Conservation (phyloP, 331 rosid genomes). For the Stylosanthes scabra region DNA sequence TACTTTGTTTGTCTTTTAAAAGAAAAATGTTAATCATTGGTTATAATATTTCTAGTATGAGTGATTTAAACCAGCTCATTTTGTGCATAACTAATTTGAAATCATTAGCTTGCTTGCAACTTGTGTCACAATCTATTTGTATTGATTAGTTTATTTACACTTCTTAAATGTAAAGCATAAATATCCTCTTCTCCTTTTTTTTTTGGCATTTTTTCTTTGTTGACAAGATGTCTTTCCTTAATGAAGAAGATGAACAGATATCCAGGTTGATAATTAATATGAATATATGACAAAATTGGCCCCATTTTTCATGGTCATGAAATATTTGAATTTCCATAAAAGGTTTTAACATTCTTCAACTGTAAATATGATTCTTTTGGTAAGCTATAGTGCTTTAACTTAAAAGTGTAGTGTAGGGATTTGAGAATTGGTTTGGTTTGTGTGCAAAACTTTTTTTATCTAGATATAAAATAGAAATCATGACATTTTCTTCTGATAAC, state of each 20-base stretch:
- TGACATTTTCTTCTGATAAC: constrained; percentile 25
- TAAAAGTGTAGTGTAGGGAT: neutral
- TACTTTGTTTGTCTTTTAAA: neutral
- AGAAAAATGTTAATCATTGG: no score
- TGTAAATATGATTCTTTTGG: neutral
- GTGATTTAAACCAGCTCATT: neutral
- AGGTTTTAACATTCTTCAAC: neutral
- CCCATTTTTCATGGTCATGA: neutral
- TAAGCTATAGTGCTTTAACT: neutral
- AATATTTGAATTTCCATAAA: constrained; percentile 1
- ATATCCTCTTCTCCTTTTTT: no score
- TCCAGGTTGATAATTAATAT: neutral
- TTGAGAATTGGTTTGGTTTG: constrained; percentile 24
- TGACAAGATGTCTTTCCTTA: neutral
- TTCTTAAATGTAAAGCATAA: neutral
- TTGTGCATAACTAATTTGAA: neutral
- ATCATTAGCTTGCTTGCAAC: neutral
- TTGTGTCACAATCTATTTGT: neutral
- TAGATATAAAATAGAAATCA: constrained; percentile 7
- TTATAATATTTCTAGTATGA: neutral
- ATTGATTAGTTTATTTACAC: neutral
- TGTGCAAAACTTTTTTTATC: neutral
- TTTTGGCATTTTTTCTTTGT: neutral
- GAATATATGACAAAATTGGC: neutral
- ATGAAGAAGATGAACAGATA: neutral